These are phyloP conservation scores for Solanum okadae DNA, from an alignment of 257 asterid species.

Conservation along the genomic window DNA sequence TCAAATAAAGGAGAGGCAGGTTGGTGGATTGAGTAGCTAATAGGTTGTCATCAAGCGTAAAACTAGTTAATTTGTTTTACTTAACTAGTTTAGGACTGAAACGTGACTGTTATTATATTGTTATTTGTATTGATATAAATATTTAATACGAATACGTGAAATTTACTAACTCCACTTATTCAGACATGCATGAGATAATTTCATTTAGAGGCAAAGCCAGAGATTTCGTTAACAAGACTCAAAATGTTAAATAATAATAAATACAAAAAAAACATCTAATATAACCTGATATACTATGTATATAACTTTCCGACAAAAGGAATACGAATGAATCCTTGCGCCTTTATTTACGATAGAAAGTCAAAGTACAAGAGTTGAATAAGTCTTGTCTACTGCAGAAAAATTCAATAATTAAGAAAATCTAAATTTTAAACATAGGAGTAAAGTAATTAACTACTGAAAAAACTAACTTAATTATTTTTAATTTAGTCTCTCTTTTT, in stretches of 20 bases:
- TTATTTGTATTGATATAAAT: not conserved
- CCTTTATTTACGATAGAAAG: not conserved
- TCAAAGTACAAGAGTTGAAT: not conserved
- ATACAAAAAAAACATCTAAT: not conserved
- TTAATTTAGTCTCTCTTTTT: not conserved
- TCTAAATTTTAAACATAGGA: not conserved
- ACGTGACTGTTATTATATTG: not conserved
- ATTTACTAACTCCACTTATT: not conserved
- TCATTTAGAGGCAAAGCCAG: accelerated
- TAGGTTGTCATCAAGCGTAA: not conserved
- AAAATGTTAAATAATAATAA: not conserved
- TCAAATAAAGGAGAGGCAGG: not conserved
- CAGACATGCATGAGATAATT: not conserved
- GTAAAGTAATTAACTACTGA: not conserved
- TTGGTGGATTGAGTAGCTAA: not conserved
- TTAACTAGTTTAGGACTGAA: not conserved
- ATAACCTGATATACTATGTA: accelerated
- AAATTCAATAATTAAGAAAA: not conserved
- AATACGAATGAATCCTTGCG: not conserved
- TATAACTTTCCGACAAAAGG: accelerated
- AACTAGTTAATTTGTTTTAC: not conserved
- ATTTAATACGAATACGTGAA: not conserved
- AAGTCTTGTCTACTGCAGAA: not conserved
- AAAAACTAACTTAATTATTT: not conserved
- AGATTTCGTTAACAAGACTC: accelerated